Evolutionary conservation across 169 alveolate genomes (phyloP), one percentile per base, ranked within the genome.

Genomic region (Theileria luwenshuni): DNA sequence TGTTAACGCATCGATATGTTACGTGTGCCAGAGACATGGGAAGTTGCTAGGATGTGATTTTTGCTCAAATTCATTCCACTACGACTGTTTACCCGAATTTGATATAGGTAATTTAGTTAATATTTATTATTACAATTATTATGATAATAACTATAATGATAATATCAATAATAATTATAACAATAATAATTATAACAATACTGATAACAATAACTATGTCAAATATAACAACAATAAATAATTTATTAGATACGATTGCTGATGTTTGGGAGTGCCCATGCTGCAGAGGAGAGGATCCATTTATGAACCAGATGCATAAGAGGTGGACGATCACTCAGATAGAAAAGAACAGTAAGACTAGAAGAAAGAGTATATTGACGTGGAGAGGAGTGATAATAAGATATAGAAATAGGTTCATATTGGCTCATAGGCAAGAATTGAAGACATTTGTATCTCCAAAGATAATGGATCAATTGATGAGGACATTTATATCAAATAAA

Each of bases 181-280:
- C n/a, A 21, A 56, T 56, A 25, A 47, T 90, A 62, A 21, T 79
- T 54, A 94, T 12, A 87, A 94, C 61, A 93, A 86, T 69, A 90
- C 85, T 35, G 89, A 93, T 41, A 90, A 84, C 1, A 85, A 86
- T 69, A 79, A 92, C 8, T 86, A 84, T 67, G 93, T 86, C 60
- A 93, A 92, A 7, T 67, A 85, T 15, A 88, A 93, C 7, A 30
- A 67, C 25, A 77, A 72, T 71, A 62, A n/a, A n/a, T n/a, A n/a
- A n/a, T n/a, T n/a, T n/a, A n/a, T 10, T 56, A 56, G 65, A 56
- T 48, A 91, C 83, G 56, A 86, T 84, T 15, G 92, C 94, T 2
- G 97, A 93, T 62, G 93, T 84, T 41, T 94, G 97, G 97, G 94
- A 90, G 83, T 94, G 97, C 54, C 97, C 97, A 1, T 92, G 94